Percentiles rank a stretch among this genome's conserved stretches.
Conservation (phyloP, 2,329 filamentous ascomycete species). For the Aureobasidium uvarum region DNA sequence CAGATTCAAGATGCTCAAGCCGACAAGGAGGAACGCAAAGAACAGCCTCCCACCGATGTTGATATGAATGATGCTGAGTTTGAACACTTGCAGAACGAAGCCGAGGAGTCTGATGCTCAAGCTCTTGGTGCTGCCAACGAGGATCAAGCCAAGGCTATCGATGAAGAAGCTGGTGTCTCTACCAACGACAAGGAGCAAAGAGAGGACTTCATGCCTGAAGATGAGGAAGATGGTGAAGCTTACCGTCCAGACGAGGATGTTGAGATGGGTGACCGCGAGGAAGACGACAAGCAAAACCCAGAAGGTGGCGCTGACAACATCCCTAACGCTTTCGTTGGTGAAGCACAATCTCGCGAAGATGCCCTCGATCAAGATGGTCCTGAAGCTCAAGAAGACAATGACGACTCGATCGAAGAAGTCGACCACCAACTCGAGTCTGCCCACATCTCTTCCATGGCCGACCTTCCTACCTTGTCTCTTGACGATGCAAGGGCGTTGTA, state of each 20-base stretch:
- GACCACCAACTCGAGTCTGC: constrained; percentile 68
- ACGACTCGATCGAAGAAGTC: constrained; percentile 44
- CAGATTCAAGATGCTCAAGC: constrained; percentile 61
- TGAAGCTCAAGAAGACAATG: constrained; percentile 32
- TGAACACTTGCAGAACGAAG: constrained; percentile 85
- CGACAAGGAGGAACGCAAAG: constrained; percentile 54
- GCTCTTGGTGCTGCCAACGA: constrained; percentile 85
- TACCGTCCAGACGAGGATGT: constrained; percentile 42
- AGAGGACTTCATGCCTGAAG: constrained; percentile 37
- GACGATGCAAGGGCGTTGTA: constrained; percentile 71
- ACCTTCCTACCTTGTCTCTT: constrained; percentile 22
- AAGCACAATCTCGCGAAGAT: constrained; percentile 42
- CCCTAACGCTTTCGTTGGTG: constrained; percentile 48
- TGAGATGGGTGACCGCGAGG: constrained; percentile 35
- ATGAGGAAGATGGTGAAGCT: constrained; percentile 33
- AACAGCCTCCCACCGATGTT: constrained; percentile 57
- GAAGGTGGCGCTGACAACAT: constrained; percentile 35
- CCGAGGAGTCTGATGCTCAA: constrained; percentile 79
- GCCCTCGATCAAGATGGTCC: constrained; percentile 32
- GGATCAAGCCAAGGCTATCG: constrained; percentile 80
- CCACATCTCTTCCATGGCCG: constrained; percentile 53
- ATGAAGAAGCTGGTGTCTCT: constrained; percentile 86
- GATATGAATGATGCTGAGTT: constrained; percentile 81
- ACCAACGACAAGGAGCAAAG: constrained; percentile 50
- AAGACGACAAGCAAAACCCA: constrained; percentile 33